Base-by-base conservation (phyloP, 768 basidiomycete species). In the Clitopilus hobsonii region DNA sequence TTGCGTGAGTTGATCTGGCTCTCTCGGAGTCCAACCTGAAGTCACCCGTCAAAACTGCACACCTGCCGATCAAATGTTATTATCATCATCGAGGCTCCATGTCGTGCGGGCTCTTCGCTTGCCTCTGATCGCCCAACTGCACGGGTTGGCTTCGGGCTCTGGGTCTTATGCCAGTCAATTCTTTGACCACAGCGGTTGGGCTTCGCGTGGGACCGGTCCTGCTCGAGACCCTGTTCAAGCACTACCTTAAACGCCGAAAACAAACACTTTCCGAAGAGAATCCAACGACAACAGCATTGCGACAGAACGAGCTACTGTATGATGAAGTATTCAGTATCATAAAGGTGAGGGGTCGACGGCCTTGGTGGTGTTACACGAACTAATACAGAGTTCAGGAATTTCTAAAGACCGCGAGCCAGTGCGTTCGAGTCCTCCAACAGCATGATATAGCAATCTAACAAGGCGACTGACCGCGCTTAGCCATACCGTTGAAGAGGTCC, bases 401-500 rank as follows among this genome's bases (percentile, higher is more conserved):
- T 69, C 69, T 95, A 48, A 80, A 86, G 50, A 82, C 83, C 27
- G 75, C 91, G 3, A 83, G 81, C 27, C 79, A 78, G 88, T 91
- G 62, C 75, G 83, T 68, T 27, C 45, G 28, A 20, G 26, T 45
- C 49, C 38, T 30, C 48, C 56, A 16, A 32, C 30, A 32, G 7
- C 30, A 32, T 7, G n/a, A n/a, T n/a, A 7, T 24, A 3, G 20
- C 6, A 14, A 28, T 13, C 30, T 14, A 2, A 14, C 26, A 51
- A 56, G 18, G 50, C 26, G 26, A 29, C 30, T 29, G 3, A 54
- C 36, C 45, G 5, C 5, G 18, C 52, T 20, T 61, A 92, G 90
- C 49, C 89, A 94, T 68, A 84, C 92, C 0, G 85, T 94, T 0
- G 91, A 94, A 67, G 91, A 93, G 54, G 73, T 93, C 0, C 92